Conservation (phyloP, 2,329 filamentous ascomycete species). For the Alternaria brassicae region DNA sequence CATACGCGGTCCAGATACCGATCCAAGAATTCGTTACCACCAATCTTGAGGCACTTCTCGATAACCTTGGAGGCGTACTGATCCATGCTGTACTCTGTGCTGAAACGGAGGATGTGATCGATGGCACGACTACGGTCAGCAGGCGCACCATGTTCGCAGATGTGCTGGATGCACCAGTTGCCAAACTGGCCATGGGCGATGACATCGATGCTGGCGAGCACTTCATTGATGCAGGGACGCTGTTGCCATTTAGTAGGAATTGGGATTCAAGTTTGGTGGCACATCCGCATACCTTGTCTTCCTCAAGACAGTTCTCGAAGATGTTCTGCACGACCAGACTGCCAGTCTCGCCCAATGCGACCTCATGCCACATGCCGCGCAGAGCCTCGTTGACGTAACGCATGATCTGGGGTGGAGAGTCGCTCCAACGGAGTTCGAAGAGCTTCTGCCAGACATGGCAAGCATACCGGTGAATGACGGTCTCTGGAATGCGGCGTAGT, state of each 20-base stretch:
- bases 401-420: constrained; percentile 97
- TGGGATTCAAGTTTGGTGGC: neutral
- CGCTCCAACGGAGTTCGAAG: constrained; percentile 95
- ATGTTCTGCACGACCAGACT: constrained; percentile 99
- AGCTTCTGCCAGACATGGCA: constrained; percentile 99
- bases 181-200: constrained; percentile 98
- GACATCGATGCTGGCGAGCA: constrained; percentile 91
- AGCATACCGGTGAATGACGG: constrained; percentile 96
- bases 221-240: constrained; percentile 97
- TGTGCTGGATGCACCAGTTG: constrained; percentile 99
- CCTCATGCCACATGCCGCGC: constrained; percentile 97
- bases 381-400: constrained; percentile 95
- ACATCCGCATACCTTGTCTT: constrained; percentile 80
- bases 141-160: constrained; percentile 93
- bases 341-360: constrained; percentile 94
- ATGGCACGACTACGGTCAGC: constrained; percentile 91
- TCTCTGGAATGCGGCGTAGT: constrained; percentile 92
- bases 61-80: constrained; percentile 99
- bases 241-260: constrained; percentile 47
- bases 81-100: constrained; percentile 97
- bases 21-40: constrained; percentile 85
- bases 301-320: constrained; percentile 98
- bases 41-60: constrained; percentile 98
- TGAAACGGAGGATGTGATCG: constrained; percentile 92
- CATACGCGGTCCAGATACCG: constrained; percentile 94